Evolutionary conservation across 2,329 filamentous ascomycete species (phyloP).

Genomic region (Fusarium musae): DNA sequence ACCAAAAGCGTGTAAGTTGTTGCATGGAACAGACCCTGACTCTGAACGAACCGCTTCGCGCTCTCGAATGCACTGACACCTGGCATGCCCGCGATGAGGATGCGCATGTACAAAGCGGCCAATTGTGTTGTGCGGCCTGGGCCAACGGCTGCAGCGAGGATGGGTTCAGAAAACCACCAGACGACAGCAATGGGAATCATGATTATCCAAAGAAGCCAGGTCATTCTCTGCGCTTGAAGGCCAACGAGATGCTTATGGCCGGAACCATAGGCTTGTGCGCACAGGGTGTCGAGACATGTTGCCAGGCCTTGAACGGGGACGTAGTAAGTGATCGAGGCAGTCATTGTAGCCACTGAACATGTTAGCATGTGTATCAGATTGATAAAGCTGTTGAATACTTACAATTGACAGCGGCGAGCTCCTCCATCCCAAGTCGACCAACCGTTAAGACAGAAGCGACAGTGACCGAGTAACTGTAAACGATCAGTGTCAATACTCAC

Average conservation of each 20-base stretch:
- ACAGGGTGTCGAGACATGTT: constrained; percentile 89
- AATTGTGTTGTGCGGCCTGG: constrained; percentile 69
- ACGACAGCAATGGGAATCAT: constrained; percentile 76
- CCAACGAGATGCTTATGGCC: constrained; percentile 87
- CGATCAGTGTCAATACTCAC: accelerated
- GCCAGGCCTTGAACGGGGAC: constrained; percentile 82
- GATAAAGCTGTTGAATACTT: background rate
- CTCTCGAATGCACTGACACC: constrained; percentile 79
- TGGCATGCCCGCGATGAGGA: constrained; percentile 76
- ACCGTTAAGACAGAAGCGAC: constrained; percentile 80
- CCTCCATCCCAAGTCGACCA: constrained; percentile 74
- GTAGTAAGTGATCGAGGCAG: constrained; percentile 79
- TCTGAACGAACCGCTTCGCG: constrained; percentile 81
- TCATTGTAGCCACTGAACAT: constrained; percentile 68
- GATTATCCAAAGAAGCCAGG: constrained; percentile 76
- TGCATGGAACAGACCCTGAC: constrained; percentile 80
- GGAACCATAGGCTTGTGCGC: constrained; percentile 89
- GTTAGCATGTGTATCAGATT: background rate
- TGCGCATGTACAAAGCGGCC: constrained; percentile 75
- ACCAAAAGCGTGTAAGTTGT: constrained; percentile 79
- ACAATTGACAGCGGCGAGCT: constrained; percentile 53
- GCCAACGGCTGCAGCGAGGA: constrained; percentile 60
- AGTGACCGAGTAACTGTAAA: constrained; percentile 72
- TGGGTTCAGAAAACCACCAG: constrained; percentile 73
- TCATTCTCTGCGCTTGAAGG: constrained; percentile 82